Evolutionary conservation across 345 rosid species (phyloP).

Genomic region (Firmiana major): DNA sequence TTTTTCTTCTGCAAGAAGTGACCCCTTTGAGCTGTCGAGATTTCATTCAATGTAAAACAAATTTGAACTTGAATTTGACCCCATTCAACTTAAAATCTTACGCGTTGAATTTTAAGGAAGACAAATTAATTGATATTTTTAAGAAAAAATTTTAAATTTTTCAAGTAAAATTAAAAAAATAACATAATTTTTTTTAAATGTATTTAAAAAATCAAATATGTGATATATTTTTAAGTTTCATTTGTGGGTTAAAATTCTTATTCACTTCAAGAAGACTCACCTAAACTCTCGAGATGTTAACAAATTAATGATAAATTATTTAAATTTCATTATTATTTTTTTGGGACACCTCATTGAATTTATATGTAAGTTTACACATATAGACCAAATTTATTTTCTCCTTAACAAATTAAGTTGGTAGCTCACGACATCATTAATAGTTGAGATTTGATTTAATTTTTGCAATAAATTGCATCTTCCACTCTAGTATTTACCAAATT

Average conservation of each 20-base stretch:
- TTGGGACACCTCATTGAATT: not conserved
- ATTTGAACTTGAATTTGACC: constrained; percentile 2
- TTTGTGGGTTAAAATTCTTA: too few species aligned
- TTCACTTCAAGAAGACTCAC: not conserved
- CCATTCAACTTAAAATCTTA: not conserved
- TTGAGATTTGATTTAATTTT: not conserved
- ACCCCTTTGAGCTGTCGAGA: not conserved
- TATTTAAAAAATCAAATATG: too few species aligned
- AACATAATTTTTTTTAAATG: too few species aligned
- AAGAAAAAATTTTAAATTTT: too few species aligned
- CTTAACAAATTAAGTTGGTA: not conserved
- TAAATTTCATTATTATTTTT: not conserved
- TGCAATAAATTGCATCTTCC: not conserved
- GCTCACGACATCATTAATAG: not conserved
- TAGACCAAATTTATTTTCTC: not conserved
- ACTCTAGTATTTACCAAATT: not conserved
- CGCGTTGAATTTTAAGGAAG: not conserved
- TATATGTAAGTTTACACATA: not conserved
- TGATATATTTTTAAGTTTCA: too few species aligned
- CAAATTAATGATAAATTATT: not conserved
- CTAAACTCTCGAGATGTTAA: not conserved
- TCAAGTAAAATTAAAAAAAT: too few species aligned
- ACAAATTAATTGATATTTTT: too few species aligned
- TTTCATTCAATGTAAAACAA: constrained; percentile 7
- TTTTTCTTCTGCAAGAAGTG: not conserved